Base-by-base conservation (phyloP, 1,139 yeast genomes). In the Zygosaccharomyces pseudobailii region DNA sequence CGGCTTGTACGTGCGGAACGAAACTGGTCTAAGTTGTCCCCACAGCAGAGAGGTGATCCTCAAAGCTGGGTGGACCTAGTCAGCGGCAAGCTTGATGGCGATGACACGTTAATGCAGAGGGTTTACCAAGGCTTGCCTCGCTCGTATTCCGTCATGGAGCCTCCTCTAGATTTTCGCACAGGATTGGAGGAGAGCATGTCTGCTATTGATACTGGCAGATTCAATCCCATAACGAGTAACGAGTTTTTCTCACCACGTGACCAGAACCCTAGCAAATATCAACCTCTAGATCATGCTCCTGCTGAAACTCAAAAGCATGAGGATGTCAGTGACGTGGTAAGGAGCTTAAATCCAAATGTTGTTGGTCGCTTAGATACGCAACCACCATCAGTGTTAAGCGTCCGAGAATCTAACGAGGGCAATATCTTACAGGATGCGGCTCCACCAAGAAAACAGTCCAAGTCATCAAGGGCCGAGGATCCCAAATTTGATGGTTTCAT, bases 61-160 rank as follows among this genome's bases (percentile, higher is more conserved):
- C 54, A 52, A 32, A 52, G 48, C 43, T 55, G 56, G 51, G 58
- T 54, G 13, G 60, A 58, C 46, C 43, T 62, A 10, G 59, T 54
- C 43, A 58, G 56, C 38, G 64, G 61, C 3, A 46, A 61, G 27
- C 53, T 55, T 42, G 63, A 59, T 36, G 53, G 53, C n/a, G 56
- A 59, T 38, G 66, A 63, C 44, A 52, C 65, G 3, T 43, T 63
- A 28, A 53, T 63, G 52, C 55, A 57, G 43, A 47, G 55, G 30
- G 55, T 62, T 13, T 57, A 55, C 31, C 52, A 55, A 28, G 48
- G 52, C 13, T 37, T 58, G 13, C 58, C 61, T 9, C 40, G 42
- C 31, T 45, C 46, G 33, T 46, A 43, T 34, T 40, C 36, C 9
- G 31, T 36, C n/a, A 48, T 40, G 42, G 33, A 43, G 4, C 48